Evolutionary conservation across 306 rosid species (phyloP).

Genomic region (Quercus wislizeni): DNA sequence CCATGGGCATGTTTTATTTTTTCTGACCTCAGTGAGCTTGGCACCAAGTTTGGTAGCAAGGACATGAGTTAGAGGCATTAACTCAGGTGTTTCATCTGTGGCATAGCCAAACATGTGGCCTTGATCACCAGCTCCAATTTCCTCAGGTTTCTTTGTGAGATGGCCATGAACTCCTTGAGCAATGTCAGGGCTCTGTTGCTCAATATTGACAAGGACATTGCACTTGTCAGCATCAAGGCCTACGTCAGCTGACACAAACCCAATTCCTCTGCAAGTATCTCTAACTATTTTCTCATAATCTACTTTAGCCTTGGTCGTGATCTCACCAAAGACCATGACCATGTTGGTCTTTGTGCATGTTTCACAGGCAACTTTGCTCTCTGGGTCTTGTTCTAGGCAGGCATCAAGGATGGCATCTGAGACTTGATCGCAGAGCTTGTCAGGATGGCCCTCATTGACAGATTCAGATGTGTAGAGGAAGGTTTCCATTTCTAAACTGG

Average conservation of each 20-base stretch:
- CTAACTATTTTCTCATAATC: constrained; percentile 79
- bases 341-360: constrained; percentile 88
- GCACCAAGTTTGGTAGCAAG: constrained; percentile 82
- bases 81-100: constrained; percentile 70
- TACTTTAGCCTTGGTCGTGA: constrained; percentile 72
- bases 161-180: constrained; percentile 85
- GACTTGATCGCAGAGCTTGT: constrained; percentile 80
- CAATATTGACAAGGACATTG: constrained; percentile 78
- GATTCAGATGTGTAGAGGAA: constrained; percentile 85
- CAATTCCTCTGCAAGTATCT: constrained; percentile 73
- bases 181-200: constrained; percentile 80
- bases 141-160: constrained; percentile 70
- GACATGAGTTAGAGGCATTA: constrained; percentile 80
- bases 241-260: constrained; percentile 63
- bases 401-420: constrained; percentile 80
- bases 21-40: constrained; percentile 74
- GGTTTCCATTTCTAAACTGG: constrained; percentile 52
- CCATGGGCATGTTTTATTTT: constrained; percentile 73
- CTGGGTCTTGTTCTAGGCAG: constrained; percentile 70
- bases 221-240: constrained; percentile 82
- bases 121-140: constrained; percentile 83
- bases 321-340: constrained; percentile 91
- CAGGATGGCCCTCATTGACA: constrained; percentile 81
- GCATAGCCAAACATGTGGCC: constrained; percentile 93
- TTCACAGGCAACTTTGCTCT: constrained; percentile 83